Evolutionary conservation across 2,329 filamentous ascomycete species (phyloP).

Genomic region (Paecilomyces niveus): DNA sequence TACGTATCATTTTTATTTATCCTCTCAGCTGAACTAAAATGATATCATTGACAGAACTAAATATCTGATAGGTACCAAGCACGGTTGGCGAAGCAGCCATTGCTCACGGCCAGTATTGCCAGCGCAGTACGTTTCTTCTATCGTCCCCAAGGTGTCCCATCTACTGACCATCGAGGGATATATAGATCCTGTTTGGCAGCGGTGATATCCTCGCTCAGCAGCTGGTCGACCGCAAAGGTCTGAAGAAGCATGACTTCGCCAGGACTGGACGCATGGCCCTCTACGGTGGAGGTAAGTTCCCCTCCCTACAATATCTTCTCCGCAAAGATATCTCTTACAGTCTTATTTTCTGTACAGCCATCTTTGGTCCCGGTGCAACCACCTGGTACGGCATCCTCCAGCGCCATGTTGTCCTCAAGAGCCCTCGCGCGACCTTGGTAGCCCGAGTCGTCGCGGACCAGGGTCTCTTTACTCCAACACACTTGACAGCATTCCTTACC

Average conservation of each 20-base stretch:
- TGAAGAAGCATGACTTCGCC: conserved; percentile 63
- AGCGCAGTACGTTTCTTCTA: conserved; percentile 53
- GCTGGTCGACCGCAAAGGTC: conserved; percentile 71
- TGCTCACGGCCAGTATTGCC: conserved; percentile 85
- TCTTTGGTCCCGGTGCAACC: conserved; percentile 84
- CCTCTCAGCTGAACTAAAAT: neutral
- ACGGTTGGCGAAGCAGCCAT: conserved; percentile 69
- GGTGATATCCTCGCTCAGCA: conserved; percentile 91
- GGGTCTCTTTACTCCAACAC: conserved; percentile 72
- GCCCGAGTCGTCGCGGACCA: conserved; percentile 79
- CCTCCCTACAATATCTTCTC: conserved; percentile 1
- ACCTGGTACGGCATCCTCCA: conserved; percentile 81
- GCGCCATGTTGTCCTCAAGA: conserved; percentile 58
- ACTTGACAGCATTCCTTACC: conserved; percentile 73
- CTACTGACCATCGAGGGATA: neutral
- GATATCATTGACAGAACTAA: conserved; percentile 4
- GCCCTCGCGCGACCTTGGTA: conserved; percentile 60
- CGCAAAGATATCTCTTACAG: neutral
- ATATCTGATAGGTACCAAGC: conserved; percentile 65
- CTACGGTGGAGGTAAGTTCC: conserved; percentile 41
- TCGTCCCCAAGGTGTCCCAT: conserved; percentile 3
- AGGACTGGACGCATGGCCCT: conserved; percentile 43
- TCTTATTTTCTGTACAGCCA: conserved; percentile 38
- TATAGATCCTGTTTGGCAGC: conserved; percentile 74
- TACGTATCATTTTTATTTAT: conserved; percentile 11